Evolutionary conservation across 2,329 filamentous ascomycete genomes (phyloP).

Genomic region (Sporothrix pseudoabietina): DNA sequence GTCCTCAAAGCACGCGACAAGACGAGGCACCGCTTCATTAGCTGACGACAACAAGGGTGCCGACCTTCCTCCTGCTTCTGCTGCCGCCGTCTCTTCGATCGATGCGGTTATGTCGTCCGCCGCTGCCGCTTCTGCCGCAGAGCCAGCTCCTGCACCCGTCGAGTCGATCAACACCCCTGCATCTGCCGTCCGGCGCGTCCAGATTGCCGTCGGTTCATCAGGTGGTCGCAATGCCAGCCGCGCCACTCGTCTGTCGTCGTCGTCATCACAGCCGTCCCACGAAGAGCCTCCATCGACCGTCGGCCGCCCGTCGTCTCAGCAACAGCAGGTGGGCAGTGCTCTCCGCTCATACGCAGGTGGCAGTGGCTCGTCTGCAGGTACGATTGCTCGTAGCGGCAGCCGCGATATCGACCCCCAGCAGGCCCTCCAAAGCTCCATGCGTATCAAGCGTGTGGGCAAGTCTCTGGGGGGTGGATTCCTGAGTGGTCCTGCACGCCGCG

Average conservation of each 20-base stretch:
- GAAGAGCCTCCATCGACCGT: slow-evolving; percentile 55
- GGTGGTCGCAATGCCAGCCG: slow-evolving; percentile 41
- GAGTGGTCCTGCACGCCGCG: slow-evolving; percentile 76
- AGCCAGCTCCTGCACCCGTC: slow-evolving; percentile 27
- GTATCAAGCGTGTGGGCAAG: slow-evolving; percentile 75
- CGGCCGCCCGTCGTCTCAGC: slow-evolving; percentile 40
- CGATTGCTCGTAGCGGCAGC: slow-evolving; percentile 29
- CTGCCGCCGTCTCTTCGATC: slow-evolving; percentile 11
- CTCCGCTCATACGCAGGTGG: slow-evolving; percentile 53
- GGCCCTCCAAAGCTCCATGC: slow-evolving; percentile 71
- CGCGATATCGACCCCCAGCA: slow-evolving; percentile 53
- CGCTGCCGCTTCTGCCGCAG: not conserved
- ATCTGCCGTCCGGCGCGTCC: slow-evolving; percentile 55
- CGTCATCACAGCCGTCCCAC: slow-evolving; percentile 45
- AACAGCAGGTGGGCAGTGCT: slow-evolving; percentile 51
- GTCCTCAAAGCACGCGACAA: slow-evolving; percentile 37
- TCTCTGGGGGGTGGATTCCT: slow-evolving; percentile 72
- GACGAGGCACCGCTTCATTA: slow-evolving; percentile 27
- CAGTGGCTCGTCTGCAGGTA: slow-evolving; percentile 34
- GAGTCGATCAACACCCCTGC: slow-evolving; percentile 55
- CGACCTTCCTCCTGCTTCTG: not conserved
- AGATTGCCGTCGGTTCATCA: slow-evolving; percentile 57
- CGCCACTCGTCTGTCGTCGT: slow-evolving; percentile 41
- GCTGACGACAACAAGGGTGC: slow-evolving; percentile 36
- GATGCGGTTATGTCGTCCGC: slow-evolving; percentile 21